Conservation (phyloP, 805 yeast genomes). For the Monosporozyma servazzii region DNA sequence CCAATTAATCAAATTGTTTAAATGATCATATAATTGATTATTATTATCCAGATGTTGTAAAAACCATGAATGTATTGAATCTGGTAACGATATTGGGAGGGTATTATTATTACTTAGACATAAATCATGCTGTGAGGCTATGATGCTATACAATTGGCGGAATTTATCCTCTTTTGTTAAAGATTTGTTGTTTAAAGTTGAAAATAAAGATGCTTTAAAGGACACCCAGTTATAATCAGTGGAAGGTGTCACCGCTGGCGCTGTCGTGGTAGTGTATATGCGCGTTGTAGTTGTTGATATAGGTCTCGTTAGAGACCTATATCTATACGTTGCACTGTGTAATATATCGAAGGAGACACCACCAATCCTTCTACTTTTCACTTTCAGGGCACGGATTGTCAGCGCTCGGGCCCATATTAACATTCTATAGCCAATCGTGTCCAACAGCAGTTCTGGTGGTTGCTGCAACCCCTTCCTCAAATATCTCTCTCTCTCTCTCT, state of each 20-base stretch:
- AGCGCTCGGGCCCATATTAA: background rate
- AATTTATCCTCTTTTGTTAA: background rate
- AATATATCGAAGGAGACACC: background rate
- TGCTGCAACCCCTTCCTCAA: too few relatives aligned
- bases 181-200: background rate
- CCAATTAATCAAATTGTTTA: conserved; percentile 18
- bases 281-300: background rate
- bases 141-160: background rate
- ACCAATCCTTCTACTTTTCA: background rate
- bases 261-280: too few relatives aligned
- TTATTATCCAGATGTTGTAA: conserved; percentile 10
- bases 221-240: background rate
- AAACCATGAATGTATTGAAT: conserved; percentile 23
- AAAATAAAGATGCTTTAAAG: background rate
- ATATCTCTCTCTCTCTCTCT: too few relatives aligned
- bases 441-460: too few relatives aligned
- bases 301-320: background rate
- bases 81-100: conserved; percentile 10
- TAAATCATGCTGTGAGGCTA: background rate
- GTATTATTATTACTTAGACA: background rate
- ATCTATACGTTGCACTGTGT: background rate
- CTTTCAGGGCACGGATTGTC: background rate
- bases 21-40: conserved; percentile 17
- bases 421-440: too few relatives aligned
- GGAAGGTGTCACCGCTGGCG: too few relatives aligned